Conservation (phyloP, 495 filamentous ascomycete genomes). For the Penicillium verhagenii region DNA sequence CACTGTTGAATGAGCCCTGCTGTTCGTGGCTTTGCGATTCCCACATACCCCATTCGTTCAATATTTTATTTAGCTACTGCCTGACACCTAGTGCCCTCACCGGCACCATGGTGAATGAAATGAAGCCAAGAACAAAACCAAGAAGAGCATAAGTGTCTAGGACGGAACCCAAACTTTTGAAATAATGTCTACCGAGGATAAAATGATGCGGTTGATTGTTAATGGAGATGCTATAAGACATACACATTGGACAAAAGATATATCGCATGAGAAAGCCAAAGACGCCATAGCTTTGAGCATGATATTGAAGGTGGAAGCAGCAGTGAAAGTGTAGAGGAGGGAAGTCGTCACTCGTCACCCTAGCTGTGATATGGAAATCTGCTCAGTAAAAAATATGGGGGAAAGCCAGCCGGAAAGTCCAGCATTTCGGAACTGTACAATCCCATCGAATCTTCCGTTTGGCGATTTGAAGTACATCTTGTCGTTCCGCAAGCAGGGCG, state of each 20-base stretch:
- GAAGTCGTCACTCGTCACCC: not conserved
- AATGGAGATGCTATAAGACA: slow-evolving; percentile 12
- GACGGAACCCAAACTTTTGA: not conserved
- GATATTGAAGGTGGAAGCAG: slow-evolving; percentile 14
- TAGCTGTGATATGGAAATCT: not conserved
- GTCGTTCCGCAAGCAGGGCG: not conserved
- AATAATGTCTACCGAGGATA: not conserved
- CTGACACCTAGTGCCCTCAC: not conserved
- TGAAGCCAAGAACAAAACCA: not conserved
- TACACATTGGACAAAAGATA: slow-evolving; percentile 13
- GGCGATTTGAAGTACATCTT: not conserved
- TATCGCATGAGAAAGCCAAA: slow-evolving; percentile 21
- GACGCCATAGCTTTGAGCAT: slow-evolving; percentile 21
- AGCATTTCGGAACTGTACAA: not conserved
- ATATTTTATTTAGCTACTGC: not conserved
- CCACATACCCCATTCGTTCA: not conserved
- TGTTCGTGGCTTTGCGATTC: not conserved
- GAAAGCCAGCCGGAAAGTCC: not conserved
- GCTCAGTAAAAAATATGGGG: not conserved
- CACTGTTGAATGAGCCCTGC: not conserved
- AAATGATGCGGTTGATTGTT: slow-evolving; percentile 9
- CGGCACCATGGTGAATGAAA: not conserved
- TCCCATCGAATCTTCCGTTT: not conserved
- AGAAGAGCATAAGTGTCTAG: too few relatives aligned
- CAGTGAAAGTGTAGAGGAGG: slow-evolving; percentile 1